phyloP scores from a whole-genome alignment of 805 yeast species.

The Hanseniaspora vineae region DNA sequence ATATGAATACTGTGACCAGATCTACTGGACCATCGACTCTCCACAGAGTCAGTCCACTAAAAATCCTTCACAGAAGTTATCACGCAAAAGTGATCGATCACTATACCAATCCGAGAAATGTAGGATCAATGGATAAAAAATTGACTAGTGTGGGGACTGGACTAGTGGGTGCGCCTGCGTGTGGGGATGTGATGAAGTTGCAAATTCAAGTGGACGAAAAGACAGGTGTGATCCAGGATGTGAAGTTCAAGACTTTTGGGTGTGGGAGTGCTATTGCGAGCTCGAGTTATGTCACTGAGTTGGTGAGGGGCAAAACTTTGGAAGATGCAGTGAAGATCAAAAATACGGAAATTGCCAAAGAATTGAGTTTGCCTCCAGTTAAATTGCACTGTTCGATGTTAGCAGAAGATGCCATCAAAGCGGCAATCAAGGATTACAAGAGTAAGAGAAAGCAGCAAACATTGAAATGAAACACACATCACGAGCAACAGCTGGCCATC shows the following conservation, averaged over 20 bases:
- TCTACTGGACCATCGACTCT: no score
- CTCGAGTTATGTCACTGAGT: conserved; percentile 86
- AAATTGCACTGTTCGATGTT: conserved; percentile 96
- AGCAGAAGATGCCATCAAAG: conserved; percentile 97
- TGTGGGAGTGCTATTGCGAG: conserved; percentile 98
- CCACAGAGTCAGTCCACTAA: no score
- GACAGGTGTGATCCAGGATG: conserved; percentile 86
- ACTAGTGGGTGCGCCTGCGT: conserved; percentile 96
- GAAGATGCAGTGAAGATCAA: conserved; percentile 90
- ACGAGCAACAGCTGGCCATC: no score
- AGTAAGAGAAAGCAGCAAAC: no score
- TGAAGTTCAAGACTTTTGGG: conserved; percentile 97
- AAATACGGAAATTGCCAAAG: conserved; percentile 90
- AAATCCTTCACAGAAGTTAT: no score
- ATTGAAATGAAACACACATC: no score
- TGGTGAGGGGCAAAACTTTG: conserved; percentile 86
- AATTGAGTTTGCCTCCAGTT: conserved; percentile 89
- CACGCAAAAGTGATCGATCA: conserved; percentile 94
- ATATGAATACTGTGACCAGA: no score
- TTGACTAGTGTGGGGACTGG: conserved; percentile 84
- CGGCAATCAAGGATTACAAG: conserved; percentile 90
- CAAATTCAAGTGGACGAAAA: conserved; percentile 88
- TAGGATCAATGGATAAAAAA: conserved; percentile 79
- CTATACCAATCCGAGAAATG: conserved; percentile 92
- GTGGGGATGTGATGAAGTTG: conserved; percentile 97